Evolutionary conservation across 352 stramenopile genomes (phyloP).

Genomic region (Aphanomyces invadans): DNA sequence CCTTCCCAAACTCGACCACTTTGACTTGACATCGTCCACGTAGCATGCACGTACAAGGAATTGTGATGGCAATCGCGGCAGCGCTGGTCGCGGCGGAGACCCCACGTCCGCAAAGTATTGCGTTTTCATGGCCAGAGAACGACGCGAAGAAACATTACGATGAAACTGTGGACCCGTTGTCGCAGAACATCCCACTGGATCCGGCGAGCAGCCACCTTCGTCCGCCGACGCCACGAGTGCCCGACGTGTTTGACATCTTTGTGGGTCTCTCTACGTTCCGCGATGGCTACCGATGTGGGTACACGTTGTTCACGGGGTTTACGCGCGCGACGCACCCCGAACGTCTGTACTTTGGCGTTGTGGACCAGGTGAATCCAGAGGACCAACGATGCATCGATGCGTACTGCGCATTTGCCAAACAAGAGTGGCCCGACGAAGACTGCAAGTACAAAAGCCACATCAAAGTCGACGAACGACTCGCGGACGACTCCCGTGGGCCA

Average conservation of each 20-base stretch:
- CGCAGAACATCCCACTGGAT: slow-evolving; percentile 10
- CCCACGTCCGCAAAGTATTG: slow-evolving; percentile 18
- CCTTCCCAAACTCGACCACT: no score
- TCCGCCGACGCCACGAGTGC: slow-evolving; percentile 41
- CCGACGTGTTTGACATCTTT: slow-evolving; percentile 51
- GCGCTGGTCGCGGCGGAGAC: background rate
- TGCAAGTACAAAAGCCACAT: slow-evolving; percentile 71
- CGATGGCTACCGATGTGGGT: slow-evolving; percentile 68
- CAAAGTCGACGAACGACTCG: slow-evolving; percentile 51
- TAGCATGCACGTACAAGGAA: no score
- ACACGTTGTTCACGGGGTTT: slow-evolving; percentile 73
- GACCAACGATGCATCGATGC: slow-evolving; percentile 65
- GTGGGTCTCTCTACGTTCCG: slow-evolving; percentile 76
- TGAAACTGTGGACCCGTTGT: background rate
- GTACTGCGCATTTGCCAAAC: slow-evolving; percentile 67
- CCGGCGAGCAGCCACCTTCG: background rate
- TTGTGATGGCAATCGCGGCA: no score
- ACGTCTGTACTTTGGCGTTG: slow-evolving; percentile 67
- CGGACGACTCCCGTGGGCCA: slow-evolving; percentile 63
- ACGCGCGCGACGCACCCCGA: slow-evolving; percentile 62
- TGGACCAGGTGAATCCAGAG: slow-evolving; percentile 71
- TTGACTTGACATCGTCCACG: no score
- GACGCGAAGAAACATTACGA: slow-evolving; percentile 20
- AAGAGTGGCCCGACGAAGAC: slow-evolving; percentile 49
- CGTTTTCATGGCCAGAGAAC: slow-evolving; percentile 18